Conservation (phyloP, 345 rosid genomes). For the Chamaenerion angustifolium region DNA sequence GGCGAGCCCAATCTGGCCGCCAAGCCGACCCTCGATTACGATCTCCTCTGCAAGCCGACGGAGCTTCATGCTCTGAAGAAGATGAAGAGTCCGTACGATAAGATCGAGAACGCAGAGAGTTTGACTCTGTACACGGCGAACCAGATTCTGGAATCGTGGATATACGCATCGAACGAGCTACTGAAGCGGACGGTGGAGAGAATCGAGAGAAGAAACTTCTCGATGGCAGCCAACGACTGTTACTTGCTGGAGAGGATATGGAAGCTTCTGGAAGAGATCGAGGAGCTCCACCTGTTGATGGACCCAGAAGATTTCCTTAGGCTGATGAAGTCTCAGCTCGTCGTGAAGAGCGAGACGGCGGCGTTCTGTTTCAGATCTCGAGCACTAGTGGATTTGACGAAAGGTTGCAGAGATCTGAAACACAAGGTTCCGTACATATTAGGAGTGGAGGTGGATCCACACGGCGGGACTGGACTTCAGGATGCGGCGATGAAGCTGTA, state of each 20-base stretch:
- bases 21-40: constrained; percentile 73
- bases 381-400: constrained; percentile 51
- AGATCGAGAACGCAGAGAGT: constrained; percentile 57
- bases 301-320: constrained; percentile 78
- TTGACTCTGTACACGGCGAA: constrained; percentile 45
- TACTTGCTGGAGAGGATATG: constrained; percentile 51
- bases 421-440: constrained; percentile 61
- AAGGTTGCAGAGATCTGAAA: constrained; percentile 46
- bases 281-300: constrained; percentile 60
- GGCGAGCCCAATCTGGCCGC: constrained; percentile 76
- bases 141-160: constrained; percentile 87
- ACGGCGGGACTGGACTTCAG: constrained; percentile 85
- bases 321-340: constrained; percentile 46
- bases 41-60: constrained; percentile 57
- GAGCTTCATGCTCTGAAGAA: constrained; percentile 39
- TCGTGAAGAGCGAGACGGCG: constrained; percentile 32
- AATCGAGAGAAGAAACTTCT: constrained; percentile 30
- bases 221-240: constrained; percentile 43
- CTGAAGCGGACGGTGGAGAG: constrained; percentile 30
- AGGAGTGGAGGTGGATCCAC: constrained; percentile 82
- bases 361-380: constrained; percentile 76
- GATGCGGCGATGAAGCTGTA: constrained; percentile 88
- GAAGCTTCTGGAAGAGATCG: constrained; percentile 60
- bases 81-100: constrained; percentile 25
- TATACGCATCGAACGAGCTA: constrained; percentile 29